phyloP scores from a whole-genome alignment of 1,284 basidiomycete genomes.

The Bjerkandera adusta region DNA sequence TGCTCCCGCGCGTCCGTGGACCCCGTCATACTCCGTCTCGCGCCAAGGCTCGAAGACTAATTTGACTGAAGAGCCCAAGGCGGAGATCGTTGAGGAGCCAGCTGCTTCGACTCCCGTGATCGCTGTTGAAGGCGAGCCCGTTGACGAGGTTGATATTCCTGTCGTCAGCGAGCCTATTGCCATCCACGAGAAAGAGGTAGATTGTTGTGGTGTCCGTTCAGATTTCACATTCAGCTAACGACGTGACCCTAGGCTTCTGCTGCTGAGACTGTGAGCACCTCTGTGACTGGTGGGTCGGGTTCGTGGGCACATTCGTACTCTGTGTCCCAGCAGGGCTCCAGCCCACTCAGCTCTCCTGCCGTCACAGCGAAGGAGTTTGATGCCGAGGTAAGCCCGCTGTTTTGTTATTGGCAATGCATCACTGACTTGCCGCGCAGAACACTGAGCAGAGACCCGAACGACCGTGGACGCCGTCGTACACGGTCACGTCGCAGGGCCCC shows the following conservation, averaged over 20 bases:
- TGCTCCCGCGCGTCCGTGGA: slow-evolving; percentile 16
- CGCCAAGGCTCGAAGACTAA: slow-evolving; percentile 15
- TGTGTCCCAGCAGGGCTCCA: slow-evolving; percentile 9
- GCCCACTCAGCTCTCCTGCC: slow-evolving; percentile 6
- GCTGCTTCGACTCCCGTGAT: not conserved
- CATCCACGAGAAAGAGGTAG: slow-evolving; percentile 2
- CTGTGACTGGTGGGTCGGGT: not conserved
- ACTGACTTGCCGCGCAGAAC: not conserved
- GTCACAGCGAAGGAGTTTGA: slow-evolving; percentile 9
- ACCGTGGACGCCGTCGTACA: slow-evolving; percentile 38
- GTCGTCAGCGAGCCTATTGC: too few species aligned
- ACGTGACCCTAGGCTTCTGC: not conserved
- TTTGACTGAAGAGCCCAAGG: too few species aligned
- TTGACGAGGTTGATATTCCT: not conserved
- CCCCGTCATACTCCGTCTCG: slow-evolving; percentile 19
- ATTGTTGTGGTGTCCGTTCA: not conserved
- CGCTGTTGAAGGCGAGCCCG: slow-evolving; percentile 3
- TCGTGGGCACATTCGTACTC: slow-evolving; percentile 19
- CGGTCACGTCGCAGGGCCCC: slow-evolving; percentile 35
- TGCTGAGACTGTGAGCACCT: too few species aligned
- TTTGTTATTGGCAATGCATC: not conserved
- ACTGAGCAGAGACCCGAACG: slow-evolving; percentile 27
- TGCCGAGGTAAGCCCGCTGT: slow-evolving; percentile 3
- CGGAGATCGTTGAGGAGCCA: not conserved
- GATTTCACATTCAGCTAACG: too few species aligned